Percentiles rank a stretch among this genome's conserved stretches.
Conservation (phyloP, 2,329 filamentous ascomycete genomes). For the Aspergillus sp. region DNA sequence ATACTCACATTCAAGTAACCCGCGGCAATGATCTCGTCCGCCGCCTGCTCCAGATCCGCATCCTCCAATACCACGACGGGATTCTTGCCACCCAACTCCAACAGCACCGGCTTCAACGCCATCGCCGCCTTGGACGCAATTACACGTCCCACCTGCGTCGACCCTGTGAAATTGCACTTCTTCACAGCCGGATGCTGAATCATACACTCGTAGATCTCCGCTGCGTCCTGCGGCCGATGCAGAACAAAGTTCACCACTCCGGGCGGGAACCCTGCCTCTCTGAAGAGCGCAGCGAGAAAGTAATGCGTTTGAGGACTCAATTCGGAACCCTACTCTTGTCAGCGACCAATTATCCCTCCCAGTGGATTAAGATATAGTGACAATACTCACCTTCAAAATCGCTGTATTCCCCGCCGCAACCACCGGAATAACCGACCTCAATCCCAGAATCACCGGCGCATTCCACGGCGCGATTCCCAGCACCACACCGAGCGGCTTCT, state of each 20-base stretch:
- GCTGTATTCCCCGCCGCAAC: constrained; percentile 68
- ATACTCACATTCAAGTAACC: constrained; percentile 32
- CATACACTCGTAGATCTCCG: constrained; percentile 37
- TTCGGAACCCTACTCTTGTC: constrained; percentile 30
- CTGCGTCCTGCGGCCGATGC: constrained; percentile 35
- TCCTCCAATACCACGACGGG: constrained; percentile 47
- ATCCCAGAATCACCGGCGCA: constrained; percentile 48
- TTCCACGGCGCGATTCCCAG: constrained; percentile 76
- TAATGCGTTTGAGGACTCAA: constrained; percentile 34
- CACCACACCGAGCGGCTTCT: constrained; percentile 73
- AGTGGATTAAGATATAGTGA: neutral
- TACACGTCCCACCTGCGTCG: constrained; percentile 45
- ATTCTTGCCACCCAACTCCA: constrained; percentile 53
- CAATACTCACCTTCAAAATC: constrained; percentile 56
- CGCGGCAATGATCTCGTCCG: constrained; percentile 29
- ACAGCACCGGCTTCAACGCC: constrained; percentile 48
- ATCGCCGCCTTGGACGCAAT: constrained; percentile 41
- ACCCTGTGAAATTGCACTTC: constrained; percentile 51
- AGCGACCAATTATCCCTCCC: neutral
- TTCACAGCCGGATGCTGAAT: constrained; percentile 41
- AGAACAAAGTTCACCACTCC: constrained; percentile 46
- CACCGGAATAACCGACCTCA: constrained; percentile 55
- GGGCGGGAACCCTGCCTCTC: constrained; percentile 46
- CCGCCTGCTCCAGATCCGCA: constrained; percentile 46
- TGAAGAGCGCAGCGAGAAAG: constrained; percentile 38